These are phyloP conservation scores for Nemania sp. DNA, from an alignment of 2,329 filamentous ascomycete genomes.

Conservation along the genomic window DNA sequence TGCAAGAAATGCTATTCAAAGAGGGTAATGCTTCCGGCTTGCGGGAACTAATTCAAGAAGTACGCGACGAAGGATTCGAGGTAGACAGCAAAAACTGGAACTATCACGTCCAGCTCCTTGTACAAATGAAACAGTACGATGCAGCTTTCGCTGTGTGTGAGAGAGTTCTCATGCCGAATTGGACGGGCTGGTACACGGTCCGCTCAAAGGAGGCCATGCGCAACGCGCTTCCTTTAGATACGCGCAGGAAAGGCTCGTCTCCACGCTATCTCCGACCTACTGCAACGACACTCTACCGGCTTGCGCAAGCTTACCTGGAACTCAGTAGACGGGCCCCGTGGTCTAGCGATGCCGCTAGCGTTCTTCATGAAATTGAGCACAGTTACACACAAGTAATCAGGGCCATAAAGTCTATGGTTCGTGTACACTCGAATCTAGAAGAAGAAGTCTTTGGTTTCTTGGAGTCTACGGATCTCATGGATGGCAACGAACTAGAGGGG, in stretches of 20 bases:
- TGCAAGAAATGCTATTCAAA: constrained; percentile 60
- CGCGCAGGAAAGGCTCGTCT: constrained; percentile 55
- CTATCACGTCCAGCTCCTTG: constrained; percentile 76
- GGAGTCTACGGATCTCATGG: constrained; percentile 33
- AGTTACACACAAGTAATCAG: constrained; percentile 51
- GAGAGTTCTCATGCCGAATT: constrained; percentile 79
- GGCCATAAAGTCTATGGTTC: constrained; percentile 50
- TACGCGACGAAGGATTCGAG: constrained; percentile 75
- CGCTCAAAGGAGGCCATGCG: constrained; percentile 47
- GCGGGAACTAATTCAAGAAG: constrained; percentile 62
- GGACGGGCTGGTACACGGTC: constrained; percentile 75
- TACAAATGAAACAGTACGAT: constrained; percentile 67
- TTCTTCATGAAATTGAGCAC: constrained; percentile 55
- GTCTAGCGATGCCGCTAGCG: constrained; percentile 59
- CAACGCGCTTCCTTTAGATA: constrained; percentile 53
- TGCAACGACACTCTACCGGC: constrained; percentile 60
- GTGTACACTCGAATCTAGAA: constrained; percentile 46
- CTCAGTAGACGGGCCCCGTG: constrained; percentile 62
- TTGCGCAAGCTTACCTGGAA: constrained; percentile 64
- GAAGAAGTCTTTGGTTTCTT: constrained; percentile 43
- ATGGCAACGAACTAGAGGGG: constrained; percentile 12
- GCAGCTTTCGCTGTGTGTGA: constrained; percentile 83
- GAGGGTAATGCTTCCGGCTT: constrained; percentile 61
- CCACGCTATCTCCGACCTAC: constrained; percentile 56
- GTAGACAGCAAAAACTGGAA: constrained; percentile 87